Conservation (phyloP, 495 filamentous ascomycete genomes). For the Aspergillus leporis region DNA sequence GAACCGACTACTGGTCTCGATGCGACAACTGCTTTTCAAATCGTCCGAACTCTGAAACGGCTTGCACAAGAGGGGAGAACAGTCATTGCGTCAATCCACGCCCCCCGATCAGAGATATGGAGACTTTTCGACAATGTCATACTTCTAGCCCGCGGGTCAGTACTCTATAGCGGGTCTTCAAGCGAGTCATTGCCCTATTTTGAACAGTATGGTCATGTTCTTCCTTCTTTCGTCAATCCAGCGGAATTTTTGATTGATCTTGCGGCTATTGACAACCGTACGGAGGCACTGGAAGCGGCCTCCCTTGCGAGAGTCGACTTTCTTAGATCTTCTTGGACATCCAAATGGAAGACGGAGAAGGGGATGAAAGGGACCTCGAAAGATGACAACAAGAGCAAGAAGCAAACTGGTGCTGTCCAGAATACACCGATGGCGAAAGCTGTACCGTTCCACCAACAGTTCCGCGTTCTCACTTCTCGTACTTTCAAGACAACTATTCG, state of each 20-base stretch:
- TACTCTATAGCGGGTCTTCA: constrained; percentile 59
- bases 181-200: constrained; percentile 58
- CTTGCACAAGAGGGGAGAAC: constrained; percentile 67
- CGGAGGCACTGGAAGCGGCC: constrained; percentile 56
- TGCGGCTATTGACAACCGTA: constrained; percentile 68
- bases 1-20: constrained; percentile 77
- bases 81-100: constrained; percentile 70
- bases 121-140: constrained; percentile 68
- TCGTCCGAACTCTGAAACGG: constrained; percentile 65
- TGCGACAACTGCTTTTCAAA: constrained; percentile 72
- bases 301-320: constrained; percentile 55
- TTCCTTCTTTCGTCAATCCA: constrained; percentile 65
- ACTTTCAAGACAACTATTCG: constrained; percentile 66
- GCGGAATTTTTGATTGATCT: constrained; percentile 73
- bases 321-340: constrained; percentile 56
- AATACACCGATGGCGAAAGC: neutral
- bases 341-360: neutral
- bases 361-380: neutral
- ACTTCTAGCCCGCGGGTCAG: constrained; percentile 60
- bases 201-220: constrained; percentile 47
- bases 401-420: constrained; percentile 5
- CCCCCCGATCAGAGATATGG: constrained; percentile 76
- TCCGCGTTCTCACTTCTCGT: constrained; percentile 62
- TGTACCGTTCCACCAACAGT: constrained; percentile 55
- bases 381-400: neutral